Conservation (phyloP, 805 yeast genomes). For the Isabelozyma heimii region DNA sequence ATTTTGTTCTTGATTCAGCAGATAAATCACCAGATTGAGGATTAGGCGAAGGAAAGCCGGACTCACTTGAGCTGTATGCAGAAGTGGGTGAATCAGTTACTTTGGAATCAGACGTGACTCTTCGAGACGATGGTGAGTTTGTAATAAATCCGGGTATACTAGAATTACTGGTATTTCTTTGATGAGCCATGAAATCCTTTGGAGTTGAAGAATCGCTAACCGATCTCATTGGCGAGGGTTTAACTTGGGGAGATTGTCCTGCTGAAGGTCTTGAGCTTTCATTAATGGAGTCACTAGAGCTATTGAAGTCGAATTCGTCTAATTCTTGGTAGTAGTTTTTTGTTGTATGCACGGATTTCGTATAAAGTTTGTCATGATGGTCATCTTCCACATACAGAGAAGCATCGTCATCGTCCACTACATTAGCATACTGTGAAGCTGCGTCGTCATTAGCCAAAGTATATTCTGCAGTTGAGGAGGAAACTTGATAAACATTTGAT, state of each 20-base stretch:
- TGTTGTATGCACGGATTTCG: neutral
- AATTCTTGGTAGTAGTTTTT: constrained; percentile 1
- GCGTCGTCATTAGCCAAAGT: neutral
- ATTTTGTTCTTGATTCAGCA: constrained; percentile 34
- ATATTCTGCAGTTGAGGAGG: neutral
- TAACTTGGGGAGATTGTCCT: too few species aligned
- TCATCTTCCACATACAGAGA: neutral
- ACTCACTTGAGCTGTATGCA: neutral
- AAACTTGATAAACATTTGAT: neutral
- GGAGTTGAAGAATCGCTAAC: constrained; percentile 2
- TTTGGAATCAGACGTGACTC: constrained; percentile 8
- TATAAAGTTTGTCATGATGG: neutral
- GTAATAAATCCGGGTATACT: neutral
- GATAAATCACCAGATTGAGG: constrained; percentile 13
- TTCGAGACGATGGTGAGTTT: constrained; percentile 3
- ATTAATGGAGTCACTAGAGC: constrained; percentile 11
- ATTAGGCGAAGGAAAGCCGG: constrained; percentile 3
- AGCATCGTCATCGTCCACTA: neutral
- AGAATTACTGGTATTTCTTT: neutral
- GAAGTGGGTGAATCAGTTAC: neutral
- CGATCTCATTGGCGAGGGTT: constrained; percentile 2
- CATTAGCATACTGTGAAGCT: neutral
- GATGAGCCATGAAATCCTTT: neutral
- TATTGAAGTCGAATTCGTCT: constrained; percentile 14
- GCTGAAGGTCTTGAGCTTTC: neutral